These are phyloP conservation scores for Dendrobium officinale DNA, from an alignment of 106 monocot genomes.

Conservation along the genomic window DNA sequence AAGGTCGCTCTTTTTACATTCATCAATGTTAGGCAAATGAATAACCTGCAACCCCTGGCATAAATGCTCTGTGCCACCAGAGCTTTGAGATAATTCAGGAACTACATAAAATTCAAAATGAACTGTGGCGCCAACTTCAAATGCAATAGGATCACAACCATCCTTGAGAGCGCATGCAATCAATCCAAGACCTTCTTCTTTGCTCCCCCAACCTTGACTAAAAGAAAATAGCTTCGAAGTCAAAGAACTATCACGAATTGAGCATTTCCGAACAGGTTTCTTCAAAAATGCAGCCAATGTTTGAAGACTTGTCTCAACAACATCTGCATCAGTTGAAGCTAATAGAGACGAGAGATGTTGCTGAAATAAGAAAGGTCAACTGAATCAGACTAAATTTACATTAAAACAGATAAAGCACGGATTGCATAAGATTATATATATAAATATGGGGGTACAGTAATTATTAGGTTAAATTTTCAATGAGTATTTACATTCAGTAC, in stretches of 20 bases:
- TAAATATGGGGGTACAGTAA: background rate
- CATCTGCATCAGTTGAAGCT: constrained; percentile 62
- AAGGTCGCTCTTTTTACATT: constrained; percentile 34
- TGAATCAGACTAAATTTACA: background rate
- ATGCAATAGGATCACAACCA: constrained; percentile 40
- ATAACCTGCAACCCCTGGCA: constrained; percentile 47
- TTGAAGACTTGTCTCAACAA: constrained; percentile 61
- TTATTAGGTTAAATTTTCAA: background rate
- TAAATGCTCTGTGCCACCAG: constrained; percentile 8
- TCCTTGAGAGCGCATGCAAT: constrained; percentile 38
- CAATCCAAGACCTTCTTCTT: constrained; percentile 64
- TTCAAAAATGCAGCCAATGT: constrained; percentile 64
- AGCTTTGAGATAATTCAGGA: constrained; percentile 17
- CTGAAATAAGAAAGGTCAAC: constrained; percentile 20
- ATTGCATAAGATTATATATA: background rate
- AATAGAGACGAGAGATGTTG: constrained; percentile 61
- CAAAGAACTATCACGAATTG: constrained; percentile 36
- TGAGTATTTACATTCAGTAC: background rate
- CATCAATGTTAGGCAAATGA: constrained; percentile 36
- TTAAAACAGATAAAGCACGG: no score
- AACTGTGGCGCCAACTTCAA: constrained; percentile 51
- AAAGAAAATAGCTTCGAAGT: constrained; percentile 58
- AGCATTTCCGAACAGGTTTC: constrained; percentile 55
- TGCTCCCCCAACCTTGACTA: constrained; percentile 67
- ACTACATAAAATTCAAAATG: constrained; percentile 74